Percentiles rank a stretch among this genome's conserved stretches.
Conservation (phyloP, 768 basidiomycete species). For the Leccinum subgranulosum region DNA sequence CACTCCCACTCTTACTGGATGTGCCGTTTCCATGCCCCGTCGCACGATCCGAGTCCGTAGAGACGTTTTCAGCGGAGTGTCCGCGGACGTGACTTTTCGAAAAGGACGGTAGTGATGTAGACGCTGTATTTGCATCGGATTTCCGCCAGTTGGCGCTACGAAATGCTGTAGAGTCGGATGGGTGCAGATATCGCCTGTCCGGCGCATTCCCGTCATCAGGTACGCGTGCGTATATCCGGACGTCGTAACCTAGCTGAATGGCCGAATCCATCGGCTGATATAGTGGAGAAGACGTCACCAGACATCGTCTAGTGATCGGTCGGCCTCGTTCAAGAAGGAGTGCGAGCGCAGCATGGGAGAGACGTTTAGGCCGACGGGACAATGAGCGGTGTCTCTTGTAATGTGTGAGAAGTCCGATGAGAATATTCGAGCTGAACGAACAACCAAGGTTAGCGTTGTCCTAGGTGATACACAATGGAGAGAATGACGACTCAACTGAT, state of each 20-base stretch:
- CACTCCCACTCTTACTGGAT: constrained; percentile 3
- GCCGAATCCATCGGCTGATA: constrained; percentile 80
- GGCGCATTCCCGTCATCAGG: constrained; percentile 64
- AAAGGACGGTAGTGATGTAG: not conserved
- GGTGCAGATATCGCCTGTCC: constrained; percentile 39
- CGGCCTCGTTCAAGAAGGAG: constrained; percentile 82
- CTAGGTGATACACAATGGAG: not conserved
- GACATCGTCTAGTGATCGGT: constrained; percentile 66
- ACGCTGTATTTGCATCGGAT: constrained; percentile 9
- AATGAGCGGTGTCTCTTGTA: constrained; percentile 49
- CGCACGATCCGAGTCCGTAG: constrained; percentile 27
- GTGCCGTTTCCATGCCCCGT: not conserved
- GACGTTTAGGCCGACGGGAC: constrained; percentile 42
- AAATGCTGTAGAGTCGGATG: constrained; percentile 10
- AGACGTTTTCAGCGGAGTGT: constrained; percentile 20
- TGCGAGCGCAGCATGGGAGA: constrained; percentile 76
- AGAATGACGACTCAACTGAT: constrained; percentile 37
- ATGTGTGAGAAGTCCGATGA: constrained; percentile 76
- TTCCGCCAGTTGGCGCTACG: constrained; percentile 23
- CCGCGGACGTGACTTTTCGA: constrained; percentile 14
- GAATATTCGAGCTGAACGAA: constrained; percentile 71
- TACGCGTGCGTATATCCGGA: constrained; percentile 66
- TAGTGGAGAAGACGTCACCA: constrained; percentile 79
- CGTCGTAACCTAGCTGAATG: constrained; percentile 70
- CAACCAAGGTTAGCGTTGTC: constrained; percentile 9